Percentiles rank a stretch among this genome's conserved stretches.
phyloP scores from a whole-genome alignment of 2,329 filamentous ascomycete genomes.

The Verticillium nubilum region DNA sequence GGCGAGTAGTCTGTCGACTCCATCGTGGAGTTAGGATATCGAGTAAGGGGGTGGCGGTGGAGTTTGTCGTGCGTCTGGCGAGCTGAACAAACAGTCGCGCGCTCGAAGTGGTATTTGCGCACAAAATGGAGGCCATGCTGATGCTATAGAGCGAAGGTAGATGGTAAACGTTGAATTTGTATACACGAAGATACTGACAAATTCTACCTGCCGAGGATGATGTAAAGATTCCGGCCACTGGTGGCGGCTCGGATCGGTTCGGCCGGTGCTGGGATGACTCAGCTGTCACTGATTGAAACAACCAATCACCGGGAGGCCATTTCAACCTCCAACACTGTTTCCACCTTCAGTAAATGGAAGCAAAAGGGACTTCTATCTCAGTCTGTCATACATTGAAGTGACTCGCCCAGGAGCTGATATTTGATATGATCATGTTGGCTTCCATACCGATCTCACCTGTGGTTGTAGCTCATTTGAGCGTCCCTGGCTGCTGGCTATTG shows the following conservation, averaged over 20 bases:
- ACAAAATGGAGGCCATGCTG: constrained; percentile 28
- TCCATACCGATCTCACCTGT: no score
- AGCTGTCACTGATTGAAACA: neutral
- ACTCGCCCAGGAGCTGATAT: no score
- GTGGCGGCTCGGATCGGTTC: constrained; percentile 1
- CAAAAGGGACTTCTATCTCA: no score
- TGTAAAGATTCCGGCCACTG: neutral
- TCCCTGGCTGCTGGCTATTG: no score
- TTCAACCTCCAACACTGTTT: neutral
- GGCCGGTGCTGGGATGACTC: neutral
- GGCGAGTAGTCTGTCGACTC: neutral
- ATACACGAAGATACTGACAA: neutral
- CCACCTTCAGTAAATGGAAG: no score
- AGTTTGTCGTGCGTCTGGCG: constrained; percentile 22
- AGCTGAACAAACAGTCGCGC: constrained; percentile 36
- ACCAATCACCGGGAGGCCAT: neutral
- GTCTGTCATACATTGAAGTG: no score
- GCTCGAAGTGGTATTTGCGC: constrained; percentile 30
- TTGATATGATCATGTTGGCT: no score
- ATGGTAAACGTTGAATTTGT: neutral
- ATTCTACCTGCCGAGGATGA: neutral
- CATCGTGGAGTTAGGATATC: constrained; percentile 25
- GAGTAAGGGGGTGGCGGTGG: constrained; percentile 22
- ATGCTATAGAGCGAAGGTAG: neutral
- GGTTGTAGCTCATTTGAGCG: no score